Conservation (phyloP, 2,329 filamentous ascomycete genomes). For the Aspergillus quadrilineatus region DNA sequence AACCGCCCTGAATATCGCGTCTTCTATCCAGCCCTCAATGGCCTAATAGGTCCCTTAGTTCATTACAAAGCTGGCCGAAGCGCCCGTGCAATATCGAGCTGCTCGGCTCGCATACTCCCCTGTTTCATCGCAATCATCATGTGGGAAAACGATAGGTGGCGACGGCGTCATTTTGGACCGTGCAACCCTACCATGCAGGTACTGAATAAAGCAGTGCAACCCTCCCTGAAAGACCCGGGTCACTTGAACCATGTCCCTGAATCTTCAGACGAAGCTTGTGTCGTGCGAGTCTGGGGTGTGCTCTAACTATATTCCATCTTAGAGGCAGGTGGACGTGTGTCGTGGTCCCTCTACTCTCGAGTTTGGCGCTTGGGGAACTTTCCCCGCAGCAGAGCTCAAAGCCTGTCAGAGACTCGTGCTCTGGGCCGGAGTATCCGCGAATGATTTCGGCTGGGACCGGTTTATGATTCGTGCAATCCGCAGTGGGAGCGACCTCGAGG, state of each 20-base stretch:
- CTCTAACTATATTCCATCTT: not conserved
- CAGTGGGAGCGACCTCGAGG: too few species aligned
- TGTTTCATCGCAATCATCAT: slow-evolving; percentile 5
- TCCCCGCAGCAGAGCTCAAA: too few species aligned
- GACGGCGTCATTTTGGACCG: not conserved
- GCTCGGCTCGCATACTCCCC: not conserved
- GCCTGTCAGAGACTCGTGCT: too few species aligned
- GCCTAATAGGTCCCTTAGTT: not conserved
- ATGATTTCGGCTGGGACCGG: too few species aligned
- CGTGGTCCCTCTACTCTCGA: too few species aligned
- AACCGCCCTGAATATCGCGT: not conserved
- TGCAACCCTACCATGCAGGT: slow-evolving; percentile 4
- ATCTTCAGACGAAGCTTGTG: not conserved
- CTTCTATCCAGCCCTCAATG: too few species aligned
- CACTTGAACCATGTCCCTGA: not conserved
- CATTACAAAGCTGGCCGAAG: not conserved
- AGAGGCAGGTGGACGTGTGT: too few species aligned
- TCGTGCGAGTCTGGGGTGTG: not conserved
- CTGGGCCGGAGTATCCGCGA: too few species aligned
- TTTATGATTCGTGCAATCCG: too few species aligned
- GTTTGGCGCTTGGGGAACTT: too few species aligned
- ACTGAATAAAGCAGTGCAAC: not conserved
- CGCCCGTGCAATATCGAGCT: slow-evolving; percentile 10
- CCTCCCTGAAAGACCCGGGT: not conserved
- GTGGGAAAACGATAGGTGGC: slow-evolving; percentile 7